Conservation (phyloP, 768 basidiomycete genomes). For the Brasilioporus rufonigricans region DNA sequence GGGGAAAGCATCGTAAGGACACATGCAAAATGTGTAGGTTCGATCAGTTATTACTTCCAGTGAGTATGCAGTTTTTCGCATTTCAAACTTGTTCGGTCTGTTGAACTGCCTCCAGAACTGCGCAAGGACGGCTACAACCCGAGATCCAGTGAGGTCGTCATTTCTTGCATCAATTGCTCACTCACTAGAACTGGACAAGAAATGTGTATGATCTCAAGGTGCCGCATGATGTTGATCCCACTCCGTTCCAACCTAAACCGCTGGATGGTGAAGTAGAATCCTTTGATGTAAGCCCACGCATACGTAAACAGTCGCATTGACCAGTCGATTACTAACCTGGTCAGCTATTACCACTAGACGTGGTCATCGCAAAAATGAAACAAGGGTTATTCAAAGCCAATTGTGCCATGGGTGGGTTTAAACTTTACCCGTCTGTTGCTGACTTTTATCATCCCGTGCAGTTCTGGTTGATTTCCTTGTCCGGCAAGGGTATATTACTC, state of each 20-base stretch:
- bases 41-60: conserved; percentile 81
- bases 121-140: conserved; percentile 68
- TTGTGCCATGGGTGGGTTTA: conserved; percentile 70
- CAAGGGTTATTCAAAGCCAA: conserved; percentile 87
- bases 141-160: conserved; percentile 67
- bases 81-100: not conserved
- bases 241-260: conserved; percentile 63
- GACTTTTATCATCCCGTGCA: conserved; percentile 29
- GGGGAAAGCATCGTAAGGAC: conserved; percentile 58
- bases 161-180: not conserved
- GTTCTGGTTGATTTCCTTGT: conserved; percentile 90
- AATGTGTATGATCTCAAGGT: conserved; percentile 83
- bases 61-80: conserved; percentile 25
- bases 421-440: not conserved
- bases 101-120: conserved; percentile 17
- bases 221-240: conserved; percentile 47
- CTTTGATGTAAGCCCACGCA: conserved; percentile 63
- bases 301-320: not conserved
- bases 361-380: conserved; percentile 63
- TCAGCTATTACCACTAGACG: conserved; percentile 65
- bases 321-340: not conserved
- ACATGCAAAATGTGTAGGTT: conserved; percentile 60
- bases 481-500: conserved; percentile 79
- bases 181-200: conserved; percentile 37
- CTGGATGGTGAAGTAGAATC: conserved; percentile 93